These are phyloP conservation scores for Rhododendron molle DNA, from an alignment of 148 eudicot species.

Conservation along the genomic window DNA sequence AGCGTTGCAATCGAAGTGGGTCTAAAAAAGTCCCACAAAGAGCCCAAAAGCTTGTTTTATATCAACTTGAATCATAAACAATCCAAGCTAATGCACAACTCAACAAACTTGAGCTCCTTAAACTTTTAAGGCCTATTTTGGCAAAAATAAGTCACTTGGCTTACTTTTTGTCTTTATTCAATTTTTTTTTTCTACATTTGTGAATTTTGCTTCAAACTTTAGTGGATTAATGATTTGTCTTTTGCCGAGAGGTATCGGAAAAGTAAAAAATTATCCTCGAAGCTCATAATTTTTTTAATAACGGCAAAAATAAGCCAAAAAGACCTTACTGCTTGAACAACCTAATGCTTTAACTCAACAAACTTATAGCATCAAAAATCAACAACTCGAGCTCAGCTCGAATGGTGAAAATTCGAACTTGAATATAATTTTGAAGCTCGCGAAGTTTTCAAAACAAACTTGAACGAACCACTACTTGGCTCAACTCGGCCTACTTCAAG, in stretches of 20 bases:
- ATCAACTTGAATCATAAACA: neutral
- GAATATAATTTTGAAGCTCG: neutral
- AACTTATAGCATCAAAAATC: neutral
- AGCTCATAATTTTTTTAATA: neutral
- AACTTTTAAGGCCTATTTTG: neutral
- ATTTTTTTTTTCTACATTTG: neutral
- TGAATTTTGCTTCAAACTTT: neutral
- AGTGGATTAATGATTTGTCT: neutral
- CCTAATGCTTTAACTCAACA: neutral
- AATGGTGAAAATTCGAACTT: neutral
- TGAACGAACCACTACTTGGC: neutral
- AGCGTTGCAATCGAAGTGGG: neutral
- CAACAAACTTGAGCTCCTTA: neutral
- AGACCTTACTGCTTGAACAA: neutral
- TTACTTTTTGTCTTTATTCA: neutral
- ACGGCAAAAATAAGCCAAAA: neutral
- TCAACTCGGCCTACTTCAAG: neutral
- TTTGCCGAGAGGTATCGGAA: neutral
- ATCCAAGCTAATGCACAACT: neutral
- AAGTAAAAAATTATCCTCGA: no score
- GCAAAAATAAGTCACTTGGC: neutral
- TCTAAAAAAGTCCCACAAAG: neutral
- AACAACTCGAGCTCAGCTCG: neutral
- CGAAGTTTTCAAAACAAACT: neutral
- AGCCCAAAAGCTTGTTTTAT: neutral